Conservation (phyloP, 805 yeast genomes). For the Saccharomycopsis sp. region DNA sequence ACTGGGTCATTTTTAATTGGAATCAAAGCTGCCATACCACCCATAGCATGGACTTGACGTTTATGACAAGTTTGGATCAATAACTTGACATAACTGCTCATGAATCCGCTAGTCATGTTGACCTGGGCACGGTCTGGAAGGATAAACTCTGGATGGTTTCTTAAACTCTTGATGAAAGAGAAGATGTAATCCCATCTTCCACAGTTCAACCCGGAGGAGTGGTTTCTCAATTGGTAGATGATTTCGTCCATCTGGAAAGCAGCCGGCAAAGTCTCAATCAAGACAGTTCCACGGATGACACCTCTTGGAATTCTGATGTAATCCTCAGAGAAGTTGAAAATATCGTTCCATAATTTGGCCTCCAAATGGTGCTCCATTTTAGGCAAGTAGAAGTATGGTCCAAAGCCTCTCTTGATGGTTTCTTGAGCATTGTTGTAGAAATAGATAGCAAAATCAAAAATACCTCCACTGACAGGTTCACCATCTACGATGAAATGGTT, state of each 20-base stretch:
- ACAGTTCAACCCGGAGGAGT: conserved; percentile 67
- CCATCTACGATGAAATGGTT: conserved; percentile 62
- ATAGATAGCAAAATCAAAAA: conserved; percentile 65
- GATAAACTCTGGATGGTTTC: conserved; percentile 54
- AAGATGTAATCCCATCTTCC: conserved; percentile 77
- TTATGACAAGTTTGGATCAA: conserved; percentile 63
- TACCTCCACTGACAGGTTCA: conserved; percentile 57
- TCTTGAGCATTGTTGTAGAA: conserved; percentile 65
- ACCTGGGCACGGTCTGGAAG: conserved; percentile 68
- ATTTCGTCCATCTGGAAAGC: conserved; percentile 77
- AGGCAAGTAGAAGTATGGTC: conserved; percentile 69
- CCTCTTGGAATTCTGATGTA: conserved; percentile 58
- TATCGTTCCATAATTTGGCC: conserved; percentile 71
- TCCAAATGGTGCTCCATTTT: conserved; percentile 74
- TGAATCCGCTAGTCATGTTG: conserved; percentile 63
- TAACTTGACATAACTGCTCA: conserved; percentile 58
- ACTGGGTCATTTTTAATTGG: conserved; percentile 60
- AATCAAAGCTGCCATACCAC: conserved; percentile 76
- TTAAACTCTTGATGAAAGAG: conserved; percentile 59
- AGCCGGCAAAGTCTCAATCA: conserved; percentile 67
- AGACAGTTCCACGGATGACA: conserved; percentile 63
- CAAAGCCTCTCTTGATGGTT: conserved; percentile 48
- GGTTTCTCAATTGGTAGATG: conserved; percentile 64
- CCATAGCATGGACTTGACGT: conserved; percentile 71
- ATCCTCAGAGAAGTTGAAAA: conserved; percentile 60